Percentiles rank a stretch among this genome's conserved stretches.
Evolutionary conservation across 345 rosid species (phyloP).

Genomic region (Dipteronia sinensis): DNA sequence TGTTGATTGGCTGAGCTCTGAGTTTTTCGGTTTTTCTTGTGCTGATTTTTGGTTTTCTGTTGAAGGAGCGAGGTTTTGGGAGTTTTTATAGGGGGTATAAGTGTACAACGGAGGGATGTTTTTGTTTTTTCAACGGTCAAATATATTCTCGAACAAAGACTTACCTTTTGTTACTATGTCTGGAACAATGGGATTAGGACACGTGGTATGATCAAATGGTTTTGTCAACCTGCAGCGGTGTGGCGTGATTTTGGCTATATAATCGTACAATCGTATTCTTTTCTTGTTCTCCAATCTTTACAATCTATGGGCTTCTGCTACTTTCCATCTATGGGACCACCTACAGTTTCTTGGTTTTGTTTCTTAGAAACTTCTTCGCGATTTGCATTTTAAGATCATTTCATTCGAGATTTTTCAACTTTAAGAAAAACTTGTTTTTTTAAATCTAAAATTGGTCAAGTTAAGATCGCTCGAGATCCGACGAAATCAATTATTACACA

Average conservation of each 20-base stretch:
- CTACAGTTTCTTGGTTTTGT: background rate
- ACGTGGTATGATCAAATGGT: background rate
- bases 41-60: background rate
- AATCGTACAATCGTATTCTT: background rate
- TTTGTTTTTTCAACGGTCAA: constrained; percentile 20
- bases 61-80: background rate
- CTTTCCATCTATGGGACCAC: background rate
- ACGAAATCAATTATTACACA: too few relatives aligned
- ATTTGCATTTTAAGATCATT: too few relatives aligned
- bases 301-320: background rate
- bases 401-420: too few relatives aligned
- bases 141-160: background rate
- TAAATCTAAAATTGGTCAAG: too few relatives aligned
- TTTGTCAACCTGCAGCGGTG: background rate
- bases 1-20: background rate
- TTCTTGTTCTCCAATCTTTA: background rate
- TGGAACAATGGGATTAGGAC: background rate
- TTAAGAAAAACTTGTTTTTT: too few relatives aligned
- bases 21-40: background rate
- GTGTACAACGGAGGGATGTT: background rate
- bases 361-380: background rate
- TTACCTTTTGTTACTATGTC: too few relatives aligned
- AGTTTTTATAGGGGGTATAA: background rate
- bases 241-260: background rate
- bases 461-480: too few relatives aligned